Evolutionary conservation across 148 eudicot genomes (phyloP), one percentile per base, ranked within the genome.

Genomic region (Rhododendron williamsianum): DNA sequence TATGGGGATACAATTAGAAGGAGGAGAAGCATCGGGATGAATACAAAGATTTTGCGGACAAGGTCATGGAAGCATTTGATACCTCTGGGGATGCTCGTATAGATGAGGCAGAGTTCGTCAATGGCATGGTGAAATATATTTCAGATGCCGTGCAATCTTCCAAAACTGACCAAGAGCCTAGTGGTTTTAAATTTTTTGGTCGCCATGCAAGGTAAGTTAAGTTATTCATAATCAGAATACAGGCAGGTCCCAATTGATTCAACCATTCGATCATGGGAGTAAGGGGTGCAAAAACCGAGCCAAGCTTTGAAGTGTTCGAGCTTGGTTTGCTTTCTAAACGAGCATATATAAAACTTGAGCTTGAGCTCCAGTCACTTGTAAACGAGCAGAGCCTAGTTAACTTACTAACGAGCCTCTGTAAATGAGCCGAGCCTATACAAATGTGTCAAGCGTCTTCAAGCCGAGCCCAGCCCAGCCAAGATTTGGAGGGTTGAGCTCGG

Each of bases 41-140:
- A 81, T 0, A 79, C 86, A 71, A 13, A 27, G 18, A 27, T 71
- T 77, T 83, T 71, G 87, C 84, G 0, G 86, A 89, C 8, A 86
- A 48, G 65, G 58, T 89, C 67, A 60, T 83, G 72, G 83, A 45
- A 72, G 58, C 80, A 41, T 84, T 89, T 76, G 91, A 89, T 69
- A 48, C 84, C 51, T 74, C 89, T n/a, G 88, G 81, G 7, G 88
- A 89, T 43, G 87, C n/a, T 21, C 71, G 54, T 30, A 87, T 89
- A 38, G 25, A 48, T 33, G 83, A 86, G 76, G 71, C 23, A 21
- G 88, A 86, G 85, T 86, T 86, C 67, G 83, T 83, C 33, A 58
- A 25, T 19, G 85, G 65, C 36, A 30, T 83, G 4, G 36, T 74
- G 25, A 78, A 86, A 36, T 83, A 71, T 41, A 76, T 78, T 36